Evolutionary conservation across 352 stramenopile species (phyloP), one percentile per base, ranked within the genome.

Genomic region (Pythium graminicola): DNA sequence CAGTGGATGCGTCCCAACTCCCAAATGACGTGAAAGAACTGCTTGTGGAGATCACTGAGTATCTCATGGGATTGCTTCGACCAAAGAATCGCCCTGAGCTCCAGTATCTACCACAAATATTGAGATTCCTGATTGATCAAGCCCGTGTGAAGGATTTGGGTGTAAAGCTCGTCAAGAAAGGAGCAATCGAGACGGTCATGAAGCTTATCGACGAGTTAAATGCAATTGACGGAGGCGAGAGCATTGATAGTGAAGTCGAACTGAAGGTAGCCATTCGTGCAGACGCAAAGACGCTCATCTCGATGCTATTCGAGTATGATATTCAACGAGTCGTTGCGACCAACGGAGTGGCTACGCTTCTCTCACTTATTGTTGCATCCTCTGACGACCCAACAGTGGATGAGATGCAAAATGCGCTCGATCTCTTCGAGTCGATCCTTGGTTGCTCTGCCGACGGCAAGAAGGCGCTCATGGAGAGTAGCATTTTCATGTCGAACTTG

Each of bases 381-480:
- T 57, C 45, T n/a, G n/a, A 41, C 1, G 16, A 55, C 6, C 52
- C 45, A 44, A 36, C 62, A 1, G 60, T 73, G 0, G 68, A 69
- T 19, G 62, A 78, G 11, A 65, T 64, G 4, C 65, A 85, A 16
- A 55, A 56, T 20, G 65, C 78, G 51, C 46, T 89, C 17, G 64
- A 80, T 55, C 74, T 83, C 16, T 86, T 87, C 35, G 76, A 76
- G n/a, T 66, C 71, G 20, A 73, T 89, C 33, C 59, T 76, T 10
- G 63, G 65, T 11, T 85, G 74, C 22, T 77, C 76, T 0, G 32
- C 43, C 14, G 31, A 58, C 9, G 79, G 79, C 4, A 75, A 74
- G 49, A 41, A 57, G 19, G 71, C 74, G 24, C 52, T 89, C 27
- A 79, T 85, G 60, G 62, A 73, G 5, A 77, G 65, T 17, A 24